Percentiles rank a stretch among this genome's conserved stretches.
Conservation (phyloP, 257 asterid species). For the Capsicum baccatum region DNA sequence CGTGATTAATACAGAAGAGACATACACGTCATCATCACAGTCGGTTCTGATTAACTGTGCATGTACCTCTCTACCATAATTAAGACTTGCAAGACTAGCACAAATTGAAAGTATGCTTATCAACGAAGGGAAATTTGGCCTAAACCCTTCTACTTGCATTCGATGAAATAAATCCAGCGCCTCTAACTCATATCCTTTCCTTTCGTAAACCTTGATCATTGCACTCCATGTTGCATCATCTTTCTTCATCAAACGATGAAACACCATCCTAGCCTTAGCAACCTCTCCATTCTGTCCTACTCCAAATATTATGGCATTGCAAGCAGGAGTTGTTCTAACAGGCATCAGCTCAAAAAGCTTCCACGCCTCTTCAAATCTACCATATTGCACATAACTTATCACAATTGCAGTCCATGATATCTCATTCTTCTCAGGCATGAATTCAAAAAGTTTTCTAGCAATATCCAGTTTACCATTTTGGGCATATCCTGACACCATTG, state of each 20-base stretch:
- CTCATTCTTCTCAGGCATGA: slow-evolving; percentile 79
- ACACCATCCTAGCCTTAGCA: slow-evolving; percentile 52
- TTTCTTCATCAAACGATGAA: slow-evolving; percentile 61
- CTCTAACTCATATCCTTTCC: slow-evolving; percentile 65
- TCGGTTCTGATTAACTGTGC: slow-evolving; percentile 52
- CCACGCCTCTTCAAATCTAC: slow-evolving; percentile 65
- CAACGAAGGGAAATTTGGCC: slow-evolving; percentile 60
- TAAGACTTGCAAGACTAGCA: slow-evolving; percentile 68
- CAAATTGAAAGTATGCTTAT: slow-evolving; percentile 73
- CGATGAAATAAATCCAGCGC: slow-evolving; percentile 57
- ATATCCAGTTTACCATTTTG: slow-evolving; percentile 69
- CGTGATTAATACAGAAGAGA: slow-evolving; percentile 63
- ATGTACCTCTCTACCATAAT: slow-evolving; percentile 72
- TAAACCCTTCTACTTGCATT: slow-evolving; percentile 63
- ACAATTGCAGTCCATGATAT: slow-evolving; percentile 85
- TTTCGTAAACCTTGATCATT: slow-evolving; percentile 67
- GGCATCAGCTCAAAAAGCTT: slow-evolving; percentile 68
- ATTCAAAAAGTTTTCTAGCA: slow-evolving; percentile 78
- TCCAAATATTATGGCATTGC: slow-evolving; percentile 64
- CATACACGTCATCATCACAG: slow-evolving; percentile 52
- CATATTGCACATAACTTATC: slow-evolving; percentile 60
- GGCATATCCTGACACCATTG: slow-evolving; percentile 72
- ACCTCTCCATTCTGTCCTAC: slow-evolving; percentile 62
- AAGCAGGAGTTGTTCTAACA: slow-evolving; percentile 51
- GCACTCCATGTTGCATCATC: slow-evolving; percentile 76